Evolutionary conservation across 371 early-diverging fungal genomes (phyloP), one percentile per base, ranked within the genome.

Genomic region (Lichtheimia ramosa): DNA sequence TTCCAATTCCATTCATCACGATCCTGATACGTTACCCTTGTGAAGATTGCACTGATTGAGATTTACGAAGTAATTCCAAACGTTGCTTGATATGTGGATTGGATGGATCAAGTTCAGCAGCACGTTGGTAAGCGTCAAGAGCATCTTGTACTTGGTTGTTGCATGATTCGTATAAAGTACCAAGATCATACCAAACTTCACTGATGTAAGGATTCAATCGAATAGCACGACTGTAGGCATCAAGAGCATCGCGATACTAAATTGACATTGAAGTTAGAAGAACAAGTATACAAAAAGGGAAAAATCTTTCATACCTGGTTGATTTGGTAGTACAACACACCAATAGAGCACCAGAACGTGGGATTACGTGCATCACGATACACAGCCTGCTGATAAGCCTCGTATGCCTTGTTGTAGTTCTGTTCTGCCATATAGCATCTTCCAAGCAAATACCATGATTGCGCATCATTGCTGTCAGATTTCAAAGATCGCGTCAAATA

Each of bases 261-360:
- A 16, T 34, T 34, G 34, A 34, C 34, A 34, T n/a, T n/a, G n/a
- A n/a, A 34, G 34, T 34, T 34, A 34, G 34, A 34, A 2, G 8
- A 10, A 34, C 2, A 2, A 8, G 10, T 5, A 27, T 5, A 7
- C 27, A 34, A 34, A 34, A 34, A 34, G 10, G 34, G 34, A 34
- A 34, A 34, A 34, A 34, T 34, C 34, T 6, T 34, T 34, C 16
- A 51, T 34, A 59, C 59, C 59, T 95, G 99, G 61, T 91, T 93
- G 68, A 96, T 96, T 68, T 96, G 95, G 79, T 90, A 98, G 66
- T 99, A 99, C 0, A 99, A 79, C 0, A 98, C 96, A 61, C 99
- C 99, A 65, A 99, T 99, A 10, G 96, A 96, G 73, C 98, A 97
- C 99, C 99, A 99, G 68, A 96, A 97, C 3, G 91, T 92, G 1